Percentiles rank a stretch among this genome's conserved stretches.
Conservation (phyloP, 116 monocot species). For the Papilionanthe hybrid region DNA sequence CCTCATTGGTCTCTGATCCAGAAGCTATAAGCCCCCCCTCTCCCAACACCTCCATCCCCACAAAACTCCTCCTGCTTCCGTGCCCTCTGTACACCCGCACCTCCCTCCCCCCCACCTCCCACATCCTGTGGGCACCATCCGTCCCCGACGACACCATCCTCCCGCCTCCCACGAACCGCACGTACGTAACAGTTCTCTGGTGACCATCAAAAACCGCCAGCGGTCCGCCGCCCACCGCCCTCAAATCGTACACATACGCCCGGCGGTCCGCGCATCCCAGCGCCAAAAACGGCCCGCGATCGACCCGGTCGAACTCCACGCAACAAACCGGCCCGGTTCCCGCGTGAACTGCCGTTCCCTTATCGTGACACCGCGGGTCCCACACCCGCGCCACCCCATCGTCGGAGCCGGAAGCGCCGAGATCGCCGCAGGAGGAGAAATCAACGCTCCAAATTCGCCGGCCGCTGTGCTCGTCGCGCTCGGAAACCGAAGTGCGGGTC, state of each 20-base stretch:
- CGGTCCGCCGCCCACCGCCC: constrained; percentile 32
- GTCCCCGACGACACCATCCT: constrained; percentile 56
- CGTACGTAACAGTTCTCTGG: constrained; percentile 71
- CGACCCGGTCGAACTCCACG: constrained; percentile 63
- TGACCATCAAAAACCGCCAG: constrained; percentile 44
- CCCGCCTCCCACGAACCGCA: constrained; percentile 45
- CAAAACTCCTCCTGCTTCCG: constrained; percentile 51
- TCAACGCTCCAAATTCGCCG: constrained; percentile 79
- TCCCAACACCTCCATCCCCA: constrained; percentile 54
- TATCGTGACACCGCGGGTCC: constrained; percentile 42
- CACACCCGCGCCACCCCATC: constrained; percentile 67
- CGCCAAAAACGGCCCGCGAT: constrained; percentile 22
- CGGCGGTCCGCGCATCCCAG: constrained; percentile 61
- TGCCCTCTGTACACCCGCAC: constrained; percentile 60
- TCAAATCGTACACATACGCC: constrained; percentile 71
- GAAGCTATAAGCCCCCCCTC: constrained; percentile 45
- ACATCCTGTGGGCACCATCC: constrained; percentile 64
- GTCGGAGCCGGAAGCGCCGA: constrained; percentile 68
- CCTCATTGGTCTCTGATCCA: constrained; percentile 73
- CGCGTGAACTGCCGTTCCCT: constrained; percentile 5
- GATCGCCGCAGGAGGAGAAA: constrained; percentile 31
- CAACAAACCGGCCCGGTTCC: constrained; percentile 42
- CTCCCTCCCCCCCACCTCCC: constrained; percentile 35
- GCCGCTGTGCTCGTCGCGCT: constrained; percentile 89
- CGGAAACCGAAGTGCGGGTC: constrained; percentile 32